These are phyloP conservation scores for Wallemia ichthyophaga DNA, from an alignment of 1,284 basidiomycete genomes.

Conservation along the genomic window DNA sequence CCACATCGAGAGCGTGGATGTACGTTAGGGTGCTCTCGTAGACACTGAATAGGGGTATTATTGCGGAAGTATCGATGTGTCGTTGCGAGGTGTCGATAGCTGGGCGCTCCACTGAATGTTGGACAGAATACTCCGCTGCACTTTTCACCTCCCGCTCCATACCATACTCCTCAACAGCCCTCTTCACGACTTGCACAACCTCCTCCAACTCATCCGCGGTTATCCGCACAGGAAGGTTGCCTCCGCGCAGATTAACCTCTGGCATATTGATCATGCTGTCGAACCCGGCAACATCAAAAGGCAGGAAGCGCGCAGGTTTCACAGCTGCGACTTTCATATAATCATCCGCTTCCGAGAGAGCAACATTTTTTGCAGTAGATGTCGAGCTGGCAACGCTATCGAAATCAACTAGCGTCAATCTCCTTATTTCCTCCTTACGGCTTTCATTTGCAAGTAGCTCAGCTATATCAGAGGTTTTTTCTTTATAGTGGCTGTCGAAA, in stretches of 20 bases:
- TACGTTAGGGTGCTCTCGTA: not conserved
- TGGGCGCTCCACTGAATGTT: no score
- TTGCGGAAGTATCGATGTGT: not conserved
- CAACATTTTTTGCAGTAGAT: no score
- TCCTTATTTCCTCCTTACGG: not conserved
- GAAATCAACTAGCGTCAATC: not conserved
- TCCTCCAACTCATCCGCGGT: not conserved
- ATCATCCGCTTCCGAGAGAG: not conserved
- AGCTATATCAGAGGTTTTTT: not conserved
- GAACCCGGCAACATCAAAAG: not conserved
- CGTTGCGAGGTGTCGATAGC: not conserved
- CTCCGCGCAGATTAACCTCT: not conserved
- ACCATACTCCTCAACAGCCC: not conserved
- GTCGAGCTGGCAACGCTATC: no score
- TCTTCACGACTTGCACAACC: not conserved
- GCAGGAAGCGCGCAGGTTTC: not conserved
- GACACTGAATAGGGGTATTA: not conserved
- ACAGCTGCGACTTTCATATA: not conserved
- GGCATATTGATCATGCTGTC: not conserved
- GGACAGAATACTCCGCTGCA: no score
- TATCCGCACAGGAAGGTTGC: not conserved
- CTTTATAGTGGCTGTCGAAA: not conserved
- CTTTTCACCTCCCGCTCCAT: no score
- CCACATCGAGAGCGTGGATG: not conserved
- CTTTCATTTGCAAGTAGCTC: not conserved